Base-by-base conservation (phyloP, 176 grass and related monocot genomes). In the Oryza glumipatula region DNA sequence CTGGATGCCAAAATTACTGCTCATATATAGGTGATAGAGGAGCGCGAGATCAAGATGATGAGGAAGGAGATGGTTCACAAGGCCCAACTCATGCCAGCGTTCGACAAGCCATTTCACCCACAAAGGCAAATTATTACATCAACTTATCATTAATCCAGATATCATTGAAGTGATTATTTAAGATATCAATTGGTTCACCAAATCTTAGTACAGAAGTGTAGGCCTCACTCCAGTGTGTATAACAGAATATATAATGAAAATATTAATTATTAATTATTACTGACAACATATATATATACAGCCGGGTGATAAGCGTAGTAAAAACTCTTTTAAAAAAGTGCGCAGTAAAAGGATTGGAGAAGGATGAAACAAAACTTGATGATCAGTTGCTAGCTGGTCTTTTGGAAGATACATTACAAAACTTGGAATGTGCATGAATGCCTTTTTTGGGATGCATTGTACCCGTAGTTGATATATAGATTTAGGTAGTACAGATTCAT, bases 51-150 rank as follows among this genome's bases (percentile, higher is more conserved):
- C 85, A 98, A 93, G 82, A 72, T 90, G 76, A 95, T 93, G 95
- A 90, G 95, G 86, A 98, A 95, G 73, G 95, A 98, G 77, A 98
- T 98, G 95, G 91, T 95, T 74, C 95, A 91, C 9, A 98, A 98
- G 83, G 95, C 93, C 8, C 95, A 98, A 85, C 85, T 98, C 68
- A 98, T 98, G 95, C 93, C 95, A 84, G 86, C 85, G 39, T 98
- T 95, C 76, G 91, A 98, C 84, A 98, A 88, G 36, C 93, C 95
- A 75, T 95, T 98, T 83, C 85, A 92, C 80, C 95, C 91, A 72
- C 87, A 95, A 74, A 92, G 95, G 95, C 92, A 93, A 93, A 85
- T 64, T 74, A 63, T 78, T 49, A 52, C 49, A 82, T 43, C 21
- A 82, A 26, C 73, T 69, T 76, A 91, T 87, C 76, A 83, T 79